Evolutionary conservation across 768 basidiomycete genomes (phyloP), one percentile per base, ranked within the genome.

Genomic region (Mycena metata): DNA sequence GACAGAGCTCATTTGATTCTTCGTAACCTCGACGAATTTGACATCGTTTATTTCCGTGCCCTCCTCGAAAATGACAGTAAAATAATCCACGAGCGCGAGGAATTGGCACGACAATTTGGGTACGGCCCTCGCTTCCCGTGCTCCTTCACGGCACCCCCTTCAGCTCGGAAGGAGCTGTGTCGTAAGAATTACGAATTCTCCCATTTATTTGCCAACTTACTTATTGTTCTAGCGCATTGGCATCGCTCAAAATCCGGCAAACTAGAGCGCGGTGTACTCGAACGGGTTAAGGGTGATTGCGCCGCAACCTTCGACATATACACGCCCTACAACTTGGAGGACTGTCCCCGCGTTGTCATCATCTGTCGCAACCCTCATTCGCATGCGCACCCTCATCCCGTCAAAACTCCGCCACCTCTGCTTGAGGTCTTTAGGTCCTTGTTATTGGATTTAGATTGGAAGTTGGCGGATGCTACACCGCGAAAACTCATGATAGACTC

Each of bases 381-480:
- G 5, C 55, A 64, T 21, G 21, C 46, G 16, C 12, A 30, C 23
- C 63, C 63, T 42, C 16, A 36, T 26, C 63, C 63, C 2, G 62
- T 46, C 42, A 63, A 63, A 46, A 63, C 64, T 3, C 69, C 61
- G 16, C 69, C 71, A 12, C 33, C 45, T 0, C 41, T 73, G 19
- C 41, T 66, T 0, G 57, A 66, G 21, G 26, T 72, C 4, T 74
- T 77, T 19, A 2, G 43, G 17, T 55, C 60, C 3, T 23, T 77
- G 15, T 46, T 78, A 9, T 45, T 57, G 5, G 49, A 60, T 7
- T 47, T 78, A 54, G 71, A 64, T 8, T 78, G 77, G 77, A 69
- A 71, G 58, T 74, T 78, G 0, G 75, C 75, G 0, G 77, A 78
- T 62, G 73, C 75, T n/a, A 78, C 77, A 13, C 77, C 77, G 17